Evolutionary conservation across 2,329 filamentous ascomycete genomes (phyloP), one percentile per base, ranked within the genome.

Genomic region (Fusarium sp.): DNA sequence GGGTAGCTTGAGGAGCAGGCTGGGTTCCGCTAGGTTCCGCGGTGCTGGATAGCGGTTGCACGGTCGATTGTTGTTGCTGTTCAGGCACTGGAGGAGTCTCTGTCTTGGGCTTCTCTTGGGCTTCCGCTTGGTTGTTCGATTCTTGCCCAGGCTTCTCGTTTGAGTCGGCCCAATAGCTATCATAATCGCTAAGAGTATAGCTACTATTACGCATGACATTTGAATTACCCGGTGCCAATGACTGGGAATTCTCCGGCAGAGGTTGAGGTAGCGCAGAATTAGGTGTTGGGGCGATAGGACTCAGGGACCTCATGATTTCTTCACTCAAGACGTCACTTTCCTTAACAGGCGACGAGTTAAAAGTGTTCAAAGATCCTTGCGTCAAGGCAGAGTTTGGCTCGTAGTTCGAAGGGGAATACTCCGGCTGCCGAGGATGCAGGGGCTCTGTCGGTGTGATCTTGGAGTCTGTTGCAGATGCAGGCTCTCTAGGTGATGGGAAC

Each of bases 231-330:
- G 71, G 57, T n/a, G 71, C 50, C 11, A 75, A 63, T 15, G 60
- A 60, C 24, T 68, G 62, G 9, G 63, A 44, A 21, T 64, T 68
- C 11, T 70, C 68, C 16, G 58, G 64, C 15, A 57, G 38, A 28
- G 68, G 57, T 20, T 61, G 57, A 24, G 57, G 35, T 3, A 73
- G 57, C 8, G 62, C 41, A 37, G 73, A 42, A 29, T 44, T 66
- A 18, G 63, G 48, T 10, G 79, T 69, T 29, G 62, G 60, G 16
- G 79, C 79, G 15, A 81, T 76, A 1, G 89, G 85, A 56, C 85
- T 89, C 4, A 94, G 81, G 41, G 89, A 92, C 60, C 87, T 88
- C 54, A 93, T 88, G 56, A 94, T 94, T 72, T 94, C 92, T 62
- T 93, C 90, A 28, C 89, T 85, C 46, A 94, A 77, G 57, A 87